Percentiles rank a stretch among this genome's conserved stretches.
Conservation (phyloP, 805 yeast species). For the Ogataea henricii region DNA sequence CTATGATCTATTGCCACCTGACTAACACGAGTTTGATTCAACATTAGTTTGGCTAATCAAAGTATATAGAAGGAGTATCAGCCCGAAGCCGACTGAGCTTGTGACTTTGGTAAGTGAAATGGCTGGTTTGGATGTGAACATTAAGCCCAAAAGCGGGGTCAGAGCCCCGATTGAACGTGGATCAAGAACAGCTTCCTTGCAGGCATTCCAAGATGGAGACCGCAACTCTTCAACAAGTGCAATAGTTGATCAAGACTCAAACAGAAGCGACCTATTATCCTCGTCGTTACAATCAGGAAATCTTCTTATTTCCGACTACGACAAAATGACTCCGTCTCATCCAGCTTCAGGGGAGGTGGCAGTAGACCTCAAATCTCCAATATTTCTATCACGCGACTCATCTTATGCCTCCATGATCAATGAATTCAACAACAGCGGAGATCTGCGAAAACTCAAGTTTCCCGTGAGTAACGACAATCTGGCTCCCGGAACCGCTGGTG, state of each 20-base stretch:
- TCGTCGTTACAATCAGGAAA: slow-evolving; percentile 5
- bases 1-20: neutral
- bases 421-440: slow-evolving; percentile 9
- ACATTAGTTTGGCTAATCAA: too few species aligned
- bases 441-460: slow-evolving; percentile 10
- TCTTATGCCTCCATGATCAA: slow-evolving; percentile 10
- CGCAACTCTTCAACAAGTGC: slow-evolving; percentile 9
- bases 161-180: neutral
- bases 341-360: neutral
- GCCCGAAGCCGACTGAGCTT: too few species aligned
- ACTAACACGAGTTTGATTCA: too few species aligned
- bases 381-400: slow-evolving; percentile 9
- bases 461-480: neutral
- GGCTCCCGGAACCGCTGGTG: neutral
- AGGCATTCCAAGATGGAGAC: neutral
- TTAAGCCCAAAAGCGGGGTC: neutral
- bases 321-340: neutral
- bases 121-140: neutral
- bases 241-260: slow-evolving; percentile 12
- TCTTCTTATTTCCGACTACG: neutral
- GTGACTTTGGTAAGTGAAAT: neutral
- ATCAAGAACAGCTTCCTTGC: neutral
- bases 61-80: too few species aligned
- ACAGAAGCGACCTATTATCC: slow-evolving; percentile 10
- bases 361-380: slow-evolving; percentile 2